phyloP scores from a whole-genome alignment of 805 yeast species.

The Millerozyma miso region DNA sequence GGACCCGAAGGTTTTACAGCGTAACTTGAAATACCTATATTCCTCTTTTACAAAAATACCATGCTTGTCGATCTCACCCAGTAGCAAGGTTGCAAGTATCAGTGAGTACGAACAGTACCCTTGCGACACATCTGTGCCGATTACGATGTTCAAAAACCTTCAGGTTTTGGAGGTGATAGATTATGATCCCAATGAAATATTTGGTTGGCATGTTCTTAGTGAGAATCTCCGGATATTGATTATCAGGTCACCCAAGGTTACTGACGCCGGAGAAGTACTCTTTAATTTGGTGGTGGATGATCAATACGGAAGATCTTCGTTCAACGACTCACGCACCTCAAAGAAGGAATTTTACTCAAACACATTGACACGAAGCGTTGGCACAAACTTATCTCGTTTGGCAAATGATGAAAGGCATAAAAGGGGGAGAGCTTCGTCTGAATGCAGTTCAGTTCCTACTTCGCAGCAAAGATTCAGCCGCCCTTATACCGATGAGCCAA shows the following conservation, averaged over 20 bases:
- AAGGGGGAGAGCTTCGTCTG: slow-evolving; percentile 22
- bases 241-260: slow-evolving; percentile 46
- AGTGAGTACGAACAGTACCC: slow-evolving; percentile 67
- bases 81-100: slow-evolving; percentile 52
- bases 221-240: slow-evolving; percentile 53
- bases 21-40: slow-evolving; percentile 53
- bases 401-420: slow-evolving; percentile 9
- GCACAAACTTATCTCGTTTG: not conserved
- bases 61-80: slow-evolving; percentile 57
- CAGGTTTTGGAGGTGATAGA: slow-evolving; percentile 59
- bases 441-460: slow-evolving; percentile 23
- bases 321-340: slow-evolving; percentile 18
- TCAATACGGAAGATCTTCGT: slow-evolving; percentile 36
- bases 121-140: slow-evolving; percentile 64
- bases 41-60: slow-evolving; percentile 65
- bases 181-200: slow-evolving; percentile 59
- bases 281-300: slow-evolving; percentile 53
- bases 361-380: not conserved
- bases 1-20: slow-evolving; percentile 43
- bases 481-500: not conserved
- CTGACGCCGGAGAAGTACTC: slow-evolving; percentile 50
- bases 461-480: not conserved
- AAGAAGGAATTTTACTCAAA: slow-evolving; percentile 8
- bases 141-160: slow-evolving; percentile 56
- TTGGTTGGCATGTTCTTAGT: slow-evolving; percentile 59